Conservation (phyloP, 1,139 yeast genomes). For the Meyerozyma carpophila region DNA sequence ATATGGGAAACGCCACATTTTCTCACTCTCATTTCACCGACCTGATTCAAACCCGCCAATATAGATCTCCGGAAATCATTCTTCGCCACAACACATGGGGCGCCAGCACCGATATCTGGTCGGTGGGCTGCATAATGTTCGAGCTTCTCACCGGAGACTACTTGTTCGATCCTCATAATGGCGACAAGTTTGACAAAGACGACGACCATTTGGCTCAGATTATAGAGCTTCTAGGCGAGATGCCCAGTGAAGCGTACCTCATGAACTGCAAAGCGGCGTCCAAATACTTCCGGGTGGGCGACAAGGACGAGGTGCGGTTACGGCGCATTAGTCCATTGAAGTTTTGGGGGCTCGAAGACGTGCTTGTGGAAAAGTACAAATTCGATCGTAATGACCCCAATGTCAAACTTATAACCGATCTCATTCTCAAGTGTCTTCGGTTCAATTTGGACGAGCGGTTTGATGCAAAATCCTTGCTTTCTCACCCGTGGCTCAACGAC, state of each 20-base stretch:
- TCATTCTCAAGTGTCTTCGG: constrained; percentile 45
- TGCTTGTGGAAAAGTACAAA: constrained; percentile 68
- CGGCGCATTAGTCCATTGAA: constrained; percentile 59
- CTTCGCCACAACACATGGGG: constrained; percentile 73
- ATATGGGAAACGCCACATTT: constrained; percentile 84
- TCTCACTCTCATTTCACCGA: constrained; percentile 67
- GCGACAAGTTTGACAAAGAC: constrained; percentile 58
- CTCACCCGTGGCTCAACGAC: constrained; percentile 11
- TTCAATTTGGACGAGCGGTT: constrained; percentile 9
- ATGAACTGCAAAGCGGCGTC: constrained; percentile 47
- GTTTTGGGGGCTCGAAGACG: constrained; percentile 65
- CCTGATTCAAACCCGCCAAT: constrained; percentile 84
- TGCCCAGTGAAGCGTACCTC: constrained; percentile 47
- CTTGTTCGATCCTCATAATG: constrained; percentile 74
- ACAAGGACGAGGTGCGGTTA: constrained; percentile 42
- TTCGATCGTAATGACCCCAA: constrained; percentile 24
- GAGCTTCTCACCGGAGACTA: constrained; percentile 84
- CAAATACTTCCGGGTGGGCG: constrained; percentile 44
- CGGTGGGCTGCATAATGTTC: constrained; percentile 74
- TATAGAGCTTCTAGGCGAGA: constrained; percentile 57
- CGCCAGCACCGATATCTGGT: constrained; percentile 80
- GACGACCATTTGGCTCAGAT: constrained; percentile 87
- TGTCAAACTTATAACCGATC: constrained; percentile 25
- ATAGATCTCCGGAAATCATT: constrained; percentile 74
- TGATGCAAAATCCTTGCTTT: constrained; percentile 11